These are phyloP conservation scores for Lagenidium giganteum DNA, from an alignment of 352 stramenopile species.

Conservation along the genomic window DNA sequence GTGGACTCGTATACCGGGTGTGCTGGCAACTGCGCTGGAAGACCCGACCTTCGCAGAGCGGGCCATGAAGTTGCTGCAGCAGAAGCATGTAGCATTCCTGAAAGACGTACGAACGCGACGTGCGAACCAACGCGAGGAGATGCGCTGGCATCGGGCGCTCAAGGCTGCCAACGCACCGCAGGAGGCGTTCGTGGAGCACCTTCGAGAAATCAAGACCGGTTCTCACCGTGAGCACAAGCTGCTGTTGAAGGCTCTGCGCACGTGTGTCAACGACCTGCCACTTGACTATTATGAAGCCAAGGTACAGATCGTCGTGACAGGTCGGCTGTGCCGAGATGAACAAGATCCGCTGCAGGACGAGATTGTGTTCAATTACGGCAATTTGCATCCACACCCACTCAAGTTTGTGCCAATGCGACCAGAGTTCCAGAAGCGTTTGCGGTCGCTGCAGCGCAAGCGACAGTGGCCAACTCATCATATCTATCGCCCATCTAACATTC, in stretches of 20 bases:
- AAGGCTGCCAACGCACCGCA: too few species aligned
- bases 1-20: constrained; percentile 24
- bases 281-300: constrained; percentile 38
- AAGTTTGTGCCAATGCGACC: constrained; percentile 31
- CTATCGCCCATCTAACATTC: constrained; percentile 30
- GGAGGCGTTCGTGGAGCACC: constrained; percentile 16
- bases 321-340: constrained; percentile 16
- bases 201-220: constrained; percentile 13
- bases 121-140: constrained; percentile 25
- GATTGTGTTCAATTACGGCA: constrained; percentile 65
- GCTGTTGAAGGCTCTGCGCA: constrained; percentile 41
- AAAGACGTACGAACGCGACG: constrained; percentile 31
- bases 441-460: constrained; percentile 18
- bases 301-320: constrained; percentile 41
- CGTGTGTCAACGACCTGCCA: constrained; percentile 19
- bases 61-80: constrained; percentile 41
- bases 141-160: too few species aligned
- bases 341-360: too few species aligned
- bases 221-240: constrained; percentile 39
- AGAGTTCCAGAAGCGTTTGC: constrained; percentile 29
- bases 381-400: constrained; percentile 46
- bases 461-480: too few species aligned
- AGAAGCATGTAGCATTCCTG: constrained; percentile 47
- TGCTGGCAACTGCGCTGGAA: constrained; percentile 18
- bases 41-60: constrained; percentile 18